These are phyloP conservation scores for Didymella exigua DNA, from an alignment of 2,329 filamentous ascomycete genomes.

Conservation along the genomic window DNA sequence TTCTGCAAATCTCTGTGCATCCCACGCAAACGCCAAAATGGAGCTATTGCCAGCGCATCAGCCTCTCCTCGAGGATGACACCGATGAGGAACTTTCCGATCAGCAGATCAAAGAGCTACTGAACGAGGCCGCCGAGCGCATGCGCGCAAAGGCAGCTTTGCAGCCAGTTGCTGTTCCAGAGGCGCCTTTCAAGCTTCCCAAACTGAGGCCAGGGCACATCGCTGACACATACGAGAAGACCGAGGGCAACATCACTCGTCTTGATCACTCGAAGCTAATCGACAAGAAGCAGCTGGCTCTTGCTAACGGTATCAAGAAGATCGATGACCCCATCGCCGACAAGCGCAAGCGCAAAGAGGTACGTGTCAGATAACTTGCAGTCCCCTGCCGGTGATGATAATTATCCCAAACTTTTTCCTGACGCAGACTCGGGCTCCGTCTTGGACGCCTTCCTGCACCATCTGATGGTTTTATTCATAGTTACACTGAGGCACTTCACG, in stretches of 20 bases:
- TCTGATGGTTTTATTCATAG: slow-evolving; percentile 74
- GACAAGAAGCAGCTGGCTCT: slow-evolving; percentile 55
- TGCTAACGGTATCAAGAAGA: slow-evolving; percentile 57
- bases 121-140: slow-evolving; percentile 65
- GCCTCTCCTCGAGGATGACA: slow-evolving; percentile 38
- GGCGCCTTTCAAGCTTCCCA: slow-evolving; percentile 56
- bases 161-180: slow-evolving; percentile 35
- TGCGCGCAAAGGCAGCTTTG: slow-evolving; percentile 52
- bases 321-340: slow-evolving; percentile 59
- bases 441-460: slow-evolving; percentile 76
- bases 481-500: slow-evolving; percentile 68
- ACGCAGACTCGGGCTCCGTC: slow-evolving; percentile 77
- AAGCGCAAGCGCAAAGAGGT: slow-evolving; percentile 60
- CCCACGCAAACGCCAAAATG: slow-evolving; percentile 41
- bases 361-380: slow-evolving; percentile 40
- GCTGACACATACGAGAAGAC: slow-evolving; percentile 62
- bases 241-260: slow-evolving; percentile 58
- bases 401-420: slow-evolving; percentile 69
- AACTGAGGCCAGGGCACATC: slow-evolving; percentile 54
- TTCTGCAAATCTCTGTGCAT: slow-evolving; percentile 32
- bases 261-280: slow-evolving; percentile 59
- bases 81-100: slow-evolving; percentile 61
- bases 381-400: slow-evolving; percentile 71
- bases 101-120: slow-evolving; percentile 68
- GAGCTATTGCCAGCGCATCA: slow-evolving; percentile 46